Base-by-base conservation (phyloP, 2,329 filamentous ascomycete species). In the Magnaporthales sp. region DNA sequence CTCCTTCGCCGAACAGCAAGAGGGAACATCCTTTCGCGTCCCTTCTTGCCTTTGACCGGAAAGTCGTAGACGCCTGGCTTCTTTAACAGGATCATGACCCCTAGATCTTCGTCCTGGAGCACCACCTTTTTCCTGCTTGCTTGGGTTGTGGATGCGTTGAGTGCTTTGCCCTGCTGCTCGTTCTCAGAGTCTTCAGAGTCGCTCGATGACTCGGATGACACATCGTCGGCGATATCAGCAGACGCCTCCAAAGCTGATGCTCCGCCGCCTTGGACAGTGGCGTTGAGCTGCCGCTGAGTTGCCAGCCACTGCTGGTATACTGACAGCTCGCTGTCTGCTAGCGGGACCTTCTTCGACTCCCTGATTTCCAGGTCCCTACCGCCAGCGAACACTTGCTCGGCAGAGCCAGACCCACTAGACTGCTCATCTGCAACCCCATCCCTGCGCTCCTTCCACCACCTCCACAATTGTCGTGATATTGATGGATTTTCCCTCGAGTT, bases 241-340 rank as follows among this genome's bases (percentile, higher is more conserved):
- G 89, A 84, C 1, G 86, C 82, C 72, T 94, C 91, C 2, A 94
- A 79, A 1, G 85, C 83, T 7, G 87, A 85, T 63, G 88, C 86
- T 22, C 88, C 67, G 66, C 89, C 86, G 6, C 84, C 83, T 72
- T 93, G 90, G 24, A 92, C 81, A 0, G 91, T 93, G 61, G 91
- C 91, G 73, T 97, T 91, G 8, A 97, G 82, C 74, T 97, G 93
- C 31, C 91, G 86, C 76, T 96, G 92, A 4, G 92, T 93, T 0
- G 93, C 92, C 10, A 97, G 84, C 83, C 93, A 97, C 74, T 97
- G 93, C 73, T 98, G 93, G 74, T 99, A 98, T 1, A 93, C 80
- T 15, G 84, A 79, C 13, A 95, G 83, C 72, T 98, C 94, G 56
- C 90, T 88, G 1, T 89, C 88, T 73, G 91, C 88, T 0, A 97